These are phyloP conservation scores for Prunus kanzakura DNA, from an alignment of 306 rosid genomes.

Conservation along the genomic window DNA sequence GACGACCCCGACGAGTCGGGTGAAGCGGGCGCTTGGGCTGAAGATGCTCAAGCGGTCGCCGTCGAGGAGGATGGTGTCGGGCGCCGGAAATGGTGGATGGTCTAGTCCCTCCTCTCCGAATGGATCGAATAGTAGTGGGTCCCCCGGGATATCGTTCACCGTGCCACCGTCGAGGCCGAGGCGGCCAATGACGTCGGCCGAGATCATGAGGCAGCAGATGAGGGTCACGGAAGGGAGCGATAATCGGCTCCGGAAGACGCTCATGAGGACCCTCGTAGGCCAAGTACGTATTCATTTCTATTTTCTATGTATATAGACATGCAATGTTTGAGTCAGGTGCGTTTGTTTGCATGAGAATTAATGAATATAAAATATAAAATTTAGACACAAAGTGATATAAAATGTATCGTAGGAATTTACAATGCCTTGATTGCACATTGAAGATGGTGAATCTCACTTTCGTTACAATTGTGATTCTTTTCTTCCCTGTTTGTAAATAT, in stretches of 20 bases:
- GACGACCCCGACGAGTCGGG: constrained; percentile 69
- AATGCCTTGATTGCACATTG: neutral
- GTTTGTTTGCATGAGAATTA: neutral
- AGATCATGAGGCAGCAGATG: constrained; percentile 98
- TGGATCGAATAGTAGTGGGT: constrained; percentile 14
- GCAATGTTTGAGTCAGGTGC: too few species aligned
- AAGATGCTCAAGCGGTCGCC: constrained; percentile 86
- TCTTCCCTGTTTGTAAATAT: too few species aligned
- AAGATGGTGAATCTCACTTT: too few species aligned
- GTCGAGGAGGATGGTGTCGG: constrained; percentile 72
- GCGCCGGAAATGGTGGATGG: constrained; percentile 25
- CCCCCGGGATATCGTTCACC: constrained; percentile 31
- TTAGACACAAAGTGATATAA: neutral
- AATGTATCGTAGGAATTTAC: neutral
- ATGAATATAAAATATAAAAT: neutral
- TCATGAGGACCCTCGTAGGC: constrained; percentile 88
- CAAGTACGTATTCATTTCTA: constrained; percentile 51
- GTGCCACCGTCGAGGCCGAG: constrained; percentile 49
- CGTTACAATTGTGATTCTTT: too few species aligned
- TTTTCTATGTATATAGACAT: too few species aligned
- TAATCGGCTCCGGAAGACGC: constrained; percentile 70
- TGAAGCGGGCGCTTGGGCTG: constrained; percentile 75
- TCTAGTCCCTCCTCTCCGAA: constrained; percentile 54
- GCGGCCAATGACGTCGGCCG: constrained; percentile 97
- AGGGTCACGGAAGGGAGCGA: constrained; percentile 85